Conservation (phyloP, 2,329 filamentous ascomycete genomes). For the Colletotrichum spinosum region DNA sequence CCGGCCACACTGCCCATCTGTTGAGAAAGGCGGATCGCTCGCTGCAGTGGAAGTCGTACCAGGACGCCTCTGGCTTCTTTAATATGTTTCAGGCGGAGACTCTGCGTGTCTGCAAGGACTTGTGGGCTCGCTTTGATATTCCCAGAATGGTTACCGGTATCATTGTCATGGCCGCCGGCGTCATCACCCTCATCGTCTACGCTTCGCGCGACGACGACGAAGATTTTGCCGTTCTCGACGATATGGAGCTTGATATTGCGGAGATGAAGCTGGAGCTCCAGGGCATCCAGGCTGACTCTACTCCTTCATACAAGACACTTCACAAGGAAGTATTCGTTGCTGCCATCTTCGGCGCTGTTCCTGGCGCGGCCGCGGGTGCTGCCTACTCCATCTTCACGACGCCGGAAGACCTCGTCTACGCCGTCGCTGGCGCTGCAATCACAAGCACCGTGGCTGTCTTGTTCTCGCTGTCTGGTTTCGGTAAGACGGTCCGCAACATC, state of each 20-base stretch:
- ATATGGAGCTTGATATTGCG: conserved; percentile 68
- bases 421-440: conserved; percentile 54
- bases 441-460: conserved; percentile 56
- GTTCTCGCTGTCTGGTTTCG: conserved; percentile 55
- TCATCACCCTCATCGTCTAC: conserved; percentile 79
- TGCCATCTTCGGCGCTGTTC: conserved; percentile 49
- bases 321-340: conserved; percentile 53
- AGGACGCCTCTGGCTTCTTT: conserved; percentile 68
- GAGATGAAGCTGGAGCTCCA: conserved; percentile 69
- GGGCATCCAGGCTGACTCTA: conserved; percentile 44
- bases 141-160: conserved; percentile 87
- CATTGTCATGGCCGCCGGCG: conserved; percentile 73
- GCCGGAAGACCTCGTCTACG: conserved; percentile 47
- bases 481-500: conserved; percentile 62
- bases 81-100: conserved; percentile 82
- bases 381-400: conserved; percentile 49
- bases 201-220: conserved; percentile 70
- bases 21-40: conserved; percentile 60
- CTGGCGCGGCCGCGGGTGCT: conserved; percentile 48
- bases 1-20: conserved; percentile 52
- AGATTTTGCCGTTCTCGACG: conserved; percentile 64
- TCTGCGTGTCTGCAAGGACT: conserved; percentile 79
- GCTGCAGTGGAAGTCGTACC: conserved; percentile 53
- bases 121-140: conserved; percentile 95
- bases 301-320: conserved; percentile 49